phyloP scores from a whole-genome alignment of 352 stramenopile species.

The Globisporangium abappressorium region DNA sequence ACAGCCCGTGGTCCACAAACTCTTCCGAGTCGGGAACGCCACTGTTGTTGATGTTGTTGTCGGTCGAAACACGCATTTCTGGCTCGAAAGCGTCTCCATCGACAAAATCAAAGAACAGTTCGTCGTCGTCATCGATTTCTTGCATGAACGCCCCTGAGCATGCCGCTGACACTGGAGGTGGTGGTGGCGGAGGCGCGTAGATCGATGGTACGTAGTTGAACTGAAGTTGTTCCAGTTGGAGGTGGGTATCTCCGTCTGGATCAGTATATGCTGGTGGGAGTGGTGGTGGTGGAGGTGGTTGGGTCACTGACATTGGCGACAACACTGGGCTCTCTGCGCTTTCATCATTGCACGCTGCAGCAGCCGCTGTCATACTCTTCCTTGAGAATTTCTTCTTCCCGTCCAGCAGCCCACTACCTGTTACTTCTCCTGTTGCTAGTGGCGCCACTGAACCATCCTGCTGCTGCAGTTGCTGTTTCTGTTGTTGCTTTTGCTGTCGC shows the following conservation, averaged over 20 bases:
- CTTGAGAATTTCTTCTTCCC: constrained; percentile 12
- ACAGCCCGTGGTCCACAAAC: constrained; percentile 52
- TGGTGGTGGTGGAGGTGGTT: not conserved
- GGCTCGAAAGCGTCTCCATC: not conserved
- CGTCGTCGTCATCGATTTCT: constrained; percentile 53
- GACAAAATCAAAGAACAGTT: constrained; percentile 16
- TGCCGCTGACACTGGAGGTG: not conserved
- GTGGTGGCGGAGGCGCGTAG: constrained; percentile 13
- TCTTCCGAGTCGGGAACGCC: constrained; percentile 14
- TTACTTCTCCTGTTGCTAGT: constrained; percentile 1
- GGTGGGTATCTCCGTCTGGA: no score
- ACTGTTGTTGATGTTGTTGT: not conserved
- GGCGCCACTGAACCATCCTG: constrained; percentile 1
- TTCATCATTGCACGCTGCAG: not conserved
- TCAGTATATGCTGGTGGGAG: not conserved
- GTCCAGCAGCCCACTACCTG: constrained; percentile 20
- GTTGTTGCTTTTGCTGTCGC: constrained; percentile 21
- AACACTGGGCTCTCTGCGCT: not conserved
- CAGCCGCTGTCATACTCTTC: constrained; percentile 16
- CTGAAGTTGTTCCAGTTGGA: not conserved
- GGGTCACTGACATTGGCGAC: not conserved
- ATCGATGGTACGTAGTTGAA: not conserved
- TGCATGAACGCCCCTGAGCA: constrained; percentile 56
- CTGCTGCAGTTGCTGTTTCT: not conserved
- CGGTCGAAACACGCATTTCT: constrained; percentile 1